These are phyloP conservation scores for Cutaneotrichosporon cutaneum DNA, from an alignment of 1,284 basidiomycete species.

Conservation along the genomic window DNA sequence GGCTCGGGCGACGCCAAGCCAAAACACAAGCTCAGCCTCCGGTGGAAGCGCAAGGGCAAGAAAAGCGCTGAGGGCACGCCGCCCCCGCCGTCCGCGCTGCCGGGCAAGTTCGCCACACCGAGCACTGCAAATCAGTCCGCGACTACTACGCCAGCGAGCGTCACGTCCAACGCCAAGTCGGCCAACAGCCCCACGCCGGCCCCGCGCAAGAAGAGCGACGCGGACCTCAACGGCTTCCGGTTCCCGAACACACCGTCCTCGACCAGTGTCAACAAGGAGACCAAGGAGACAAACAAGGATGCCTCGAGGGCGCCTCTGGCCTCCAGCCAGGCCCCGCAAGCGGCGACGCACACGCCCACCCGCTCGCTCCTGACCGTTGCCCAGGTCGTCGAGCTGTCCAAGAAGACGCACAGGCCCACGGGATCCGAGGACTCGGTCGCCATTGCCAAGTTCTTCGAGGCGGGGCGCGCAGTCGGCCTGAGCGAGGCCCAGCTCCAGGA, in stretches of 20 bases:
- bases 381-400: conserved; percentile 12
- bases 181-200: background rate
- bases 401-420: conserved; percentile 5
- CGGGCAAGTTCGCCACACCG: conserved; percentile 5
- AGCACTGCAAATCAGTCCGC: conserved; percentile 14
- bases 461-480: conserved; percentile 42
- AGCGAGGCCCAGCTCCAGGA: conserved; percentile 39
- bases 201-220: background rate
- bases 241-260: conserved; percentile 10
- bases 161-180: background rate
- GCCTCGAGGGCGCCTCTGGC: too few relatives aligned
- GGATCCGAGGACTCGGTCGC: conserved; percentile 33
- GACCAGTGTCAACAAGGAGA: background rate
- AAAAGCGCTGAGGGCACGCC: conserved; percentile 25
- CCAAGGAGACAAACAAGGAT: background rate
- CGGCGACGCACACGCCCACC: background rate
- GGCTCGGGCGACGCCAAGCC: conserved; percentile 9
- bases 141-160: conserved; percentile 2
- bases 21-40: conserved; percentile 20
- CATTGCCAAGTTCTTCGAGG: conserved; percentile 37
- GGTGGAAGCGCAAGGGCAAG: conserved; percentile 44
- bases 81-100: conserved; percentile 15
- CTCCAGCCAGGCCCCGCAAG: too few relatives aligned
- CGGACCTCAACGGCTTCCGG: conserved; percentile 10
- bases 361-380: background rate